Evolutionary conservation across 768 basidiomycete species (phyloP), one percentile per base, ranked within the genome.

Genomic region (Clitopilus hobsonii): DNA sequence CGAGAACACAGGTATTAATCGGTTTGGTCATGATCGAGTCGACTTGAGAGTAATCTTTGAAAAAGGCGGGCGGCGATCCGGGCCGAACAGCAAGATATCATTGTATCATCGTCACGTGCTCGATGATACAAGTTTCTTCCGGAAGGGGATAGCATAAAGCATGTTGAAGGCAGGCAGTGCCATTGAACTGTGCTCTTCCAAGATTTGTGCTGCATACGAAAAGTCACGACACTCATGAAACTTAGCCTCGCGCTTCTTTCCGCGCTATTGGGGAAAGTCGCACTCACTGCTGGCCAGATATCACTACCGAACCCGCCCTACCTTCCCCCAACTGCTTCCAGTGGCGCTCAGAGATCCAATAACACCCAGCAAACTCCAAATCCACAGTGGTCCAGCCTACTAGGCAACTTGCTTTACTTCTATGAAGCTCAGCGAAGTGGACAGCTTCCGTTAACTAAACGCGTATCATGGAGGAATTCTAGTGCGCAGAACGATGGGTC

Each of bases 351-450:
- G 38, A 60, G 75, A 16, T 78, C 83, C n/a, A 59, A 70, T 13
- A 68, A 70, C 7, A 60, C 65, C 57, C 41, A 45, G 41, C 41
- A 45, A 45, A 18, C 41, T 8, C 84, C 89, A 38, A 94, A 94
- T 65, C 62, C 80, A 2, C 90, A 94, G 66, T 96, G 94, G 92
- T 79, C 85, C 5, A 86, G 76, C 49, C 68, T 96, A 2, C 79
- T 96, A 0, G 94, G 94, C 3, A 84, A 88, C 66, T 68, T 88
- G 24, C 66, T 96, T 24, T 96, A 85, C 65, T 96, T 96, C 69
- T 97, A 94, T 64, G 94, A 97, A 58, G 93, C 86, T 1, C 94
- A 97, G 64, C 78, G 94, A 18, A 90, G 89, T 53, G 94, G 94
- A 14, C 75, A 76, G 38, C 77, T 96, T 14, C 80, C 87, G 0